Base-by-base conservation (phyloP, 805 yeast species). In the Grigorovia humatica region DNA sequence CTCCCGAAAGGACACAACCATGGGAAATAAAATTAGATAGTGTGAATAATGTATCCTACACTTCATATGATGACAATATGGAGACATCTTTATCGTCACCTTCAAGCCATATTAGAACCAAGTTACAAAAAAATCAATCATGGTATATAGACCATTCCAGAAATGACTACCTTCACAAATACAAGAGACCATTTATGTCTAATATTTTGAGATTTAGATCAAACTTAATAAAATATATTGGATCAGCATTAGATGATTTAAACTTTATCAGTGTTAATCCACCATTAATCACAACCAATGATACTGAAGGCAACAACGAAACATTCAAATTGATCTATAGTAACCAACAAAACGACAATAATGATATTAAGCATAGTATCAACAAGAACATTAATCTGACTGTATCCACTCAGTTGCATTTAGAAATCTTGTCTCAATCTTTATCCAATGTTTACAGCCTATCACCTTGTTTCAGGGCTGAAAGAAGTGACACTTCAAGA, bases 251-350 rank as follows among this genome's bases (percentile, higher is more conserved):
- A 64, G 69, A 72, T 18, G 51, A 61, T 0, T 59, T 75, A 18
- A 76, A 76, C 13, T 88, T 87, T 57, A 68, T 74, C 13, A 90
- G 88, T 69, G 88, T 87, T 0, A 74, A 82, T 27, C 95, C 98
- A 2, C 99, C 99, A 8, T 59, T 91, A 12, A 70, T 91, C 20
- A 93, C 99, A 0, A 74, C 87, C 11, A 80, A 95, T 1, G 99
- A 93, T 65, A 91, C 98, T 64, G 99, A 93, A 70, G 98, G 99
- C 17, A 97, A 96, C 2, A 98, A 98, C 4, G 98, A 93, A 63
- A 78, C 86, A 55, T 93, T 93, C 57, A 70, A 69, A 46, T 69
- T 90, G 11, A 72, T 69, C 54, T 56, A 55, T 19, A 52, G 52
- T 60, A 23, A 23, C 27, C 27, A 23, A 23, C 87, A 85, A 61